phyloP scores from a whole-genome alignment of 208 protist species.

The Trypanosoma brucei region DNA sequence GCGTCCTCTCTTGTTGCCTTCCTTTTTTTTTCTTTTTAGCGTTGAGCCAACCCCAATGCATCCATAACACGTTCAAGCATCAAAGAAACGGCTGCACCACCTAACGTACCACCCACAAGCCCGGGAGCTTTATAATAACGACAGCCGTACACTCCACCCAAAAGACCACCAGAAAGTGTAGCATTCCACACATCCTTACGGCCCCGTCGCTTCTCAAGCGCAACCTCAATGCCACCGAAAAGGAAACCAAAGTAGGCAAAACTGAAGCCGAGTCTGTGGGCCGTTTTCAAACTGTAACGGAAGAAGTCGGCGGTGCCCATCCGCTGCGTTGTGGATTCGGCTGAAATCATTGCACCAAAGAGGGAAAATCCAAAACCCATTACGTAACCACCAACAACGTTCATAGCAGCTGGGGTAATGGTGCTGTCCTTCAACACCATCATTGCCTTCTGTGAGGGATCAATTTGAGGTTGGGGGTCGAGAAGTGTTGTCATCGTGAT shows the following conservation, averaged over 20 bases:
- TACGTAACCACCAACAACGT: conserved; percentile 76
- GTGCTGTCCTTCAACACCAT: conserved; percentile 58
- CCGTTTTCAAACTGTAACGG: conserved; percentile 61
- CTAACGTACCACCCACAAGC: conserved; percentile 52
- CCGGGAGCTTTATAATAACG: conserved; percentile 76
- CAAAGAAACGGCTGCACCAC: conserved; percentile 67
- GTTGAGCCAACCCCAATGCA: conserved; percentile 62
- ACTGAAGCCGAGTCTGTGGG: conserved; percentile 49
- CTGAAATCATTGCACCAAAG: conserved; percentile 84
- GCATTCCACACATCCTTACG: conserved; percentile 86
- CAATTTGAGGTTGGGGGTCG: conserved; percentile 48
- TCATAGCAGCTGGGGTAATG: conserved; percentile 49
- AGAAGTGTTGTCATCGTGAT: conserved; percentile 52
- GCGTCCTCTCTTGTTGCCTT: neutral
- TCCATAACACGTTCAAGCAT: conserved; percentile 81
- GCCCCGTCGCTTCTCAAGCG: conserved; percentile 88
- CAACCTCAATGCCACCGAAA: conserved; percentile 86
- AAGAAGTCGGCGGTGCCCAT: conserved; percentile 90
- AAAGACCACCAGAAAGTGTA: conserved; percentile 56
- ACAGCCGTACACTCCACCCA: conserved; percentile 82
- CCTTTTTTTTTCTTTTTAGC: conserved; percentile 19
- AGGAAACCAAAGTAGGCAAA: conserved; percentile 89
- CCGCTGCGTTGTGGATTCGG: conserved; percentile 77
- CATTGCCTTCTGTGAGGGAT: conserved; percentile 65
- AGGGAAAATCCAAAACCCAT: conserved; percentile 87